Conservation (phyloP, 2,329 filamentous ascomycete species). For the Aspergillus latus region DNA sequence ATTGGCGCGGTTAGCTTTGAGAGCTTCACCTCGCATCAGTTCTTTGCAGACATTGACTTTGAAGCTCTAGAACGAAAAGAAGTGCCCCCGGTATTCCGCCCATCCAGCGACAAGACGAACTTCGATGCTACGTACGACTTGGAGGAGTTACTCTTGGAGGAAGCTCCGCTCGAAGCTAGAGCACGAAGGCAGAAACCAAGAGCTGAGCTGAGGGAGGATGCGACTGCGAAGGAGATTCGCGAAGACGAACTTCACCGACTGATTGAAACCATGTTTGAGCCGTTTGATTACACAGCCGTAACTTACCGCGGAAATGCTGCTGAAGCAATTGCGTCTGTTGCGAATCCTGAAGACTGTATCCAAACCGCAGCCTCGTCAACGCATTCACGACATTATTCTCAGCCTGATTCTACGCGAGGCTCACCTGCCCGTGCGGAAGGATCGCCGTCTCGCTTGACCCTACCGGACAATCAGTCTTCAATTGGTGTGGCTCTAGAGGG, state of each 20-base stretch:
- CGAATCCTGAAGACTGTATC: constrained; percentile 43
- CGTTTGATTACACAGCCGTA: constrained; percentile 89
- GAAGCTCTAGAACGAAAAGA: constrained; percentile 79
- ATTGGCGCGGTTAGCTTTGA: constrained; percentile 82
- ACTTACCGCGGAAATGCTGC: constrained; percentile 62
- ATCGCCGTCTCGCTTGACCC: constrained; percentile 27
- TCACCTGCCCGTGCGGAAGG: constrained; percentile 34
- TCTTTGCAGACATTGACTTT: constrained; percentile 86
- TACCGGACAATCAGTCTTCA: constrained; percentile 29
- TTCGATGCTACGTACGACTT: constrained; percentile 98
- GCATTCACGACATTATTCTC: constrained; percentile 40
- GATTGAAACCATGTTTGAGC: constrained; percentile 91
- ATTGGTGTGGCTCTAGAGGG: constrained; percentile 32
- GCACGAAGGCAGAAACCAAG: constrained; percentile 91
- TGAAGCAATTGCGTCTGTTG: constrained; percentile 42
- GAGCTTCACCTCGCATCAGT: constrained; percentile 81
- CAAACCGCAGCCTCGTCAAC: constrained; percentile 26
- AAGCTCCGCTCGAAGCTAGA: constrained; percentile 89
- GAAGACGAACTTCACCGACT: constrained; percentile 91
- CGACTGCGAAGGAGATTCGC: constrained; percentile 89
- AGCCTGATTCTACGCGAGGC: constrained; percentile 33
- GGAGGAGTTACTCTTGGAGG: constrained; percentile 88
- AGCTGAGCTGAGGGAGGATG: constrained; percentile 88
- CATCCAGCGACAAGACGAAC: constrained; percentile 96
- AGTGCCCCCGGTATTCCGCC: constrained; percentile 86